phyloP scores from a whole-genome alignment of 116 monocot species.

The Posidonia oceanica region DNA sequence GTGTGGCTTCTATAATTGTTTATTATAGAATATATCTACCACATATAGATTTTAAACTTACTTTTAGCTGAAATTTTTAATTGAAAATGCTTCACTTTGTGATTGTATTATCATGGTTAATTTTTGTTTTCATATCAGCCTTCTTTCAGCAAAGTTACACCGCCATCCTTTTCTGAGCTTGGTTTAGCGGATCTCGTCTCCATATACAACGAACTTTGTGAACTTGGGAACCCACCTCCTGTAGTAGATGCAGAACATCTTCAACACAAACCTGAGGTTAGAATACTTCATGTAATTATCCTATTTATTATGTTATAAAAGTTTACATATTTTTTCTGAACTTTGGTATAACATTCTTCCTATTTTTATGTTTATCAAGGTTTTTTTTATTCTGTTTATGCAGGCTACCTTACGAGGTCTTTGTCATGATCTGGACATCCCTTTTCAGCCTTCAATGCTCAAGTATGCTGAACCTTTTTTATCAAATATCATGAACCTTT shows the following conservation, averaged over 20 bases:
- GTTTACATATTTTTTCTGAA: too few relatives aligned
- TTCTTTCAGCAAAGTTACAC: slow-evolving; percentile 67
- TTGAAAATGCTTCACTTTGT: too few relatives aligned
- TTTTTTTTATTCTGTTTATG: slow-evolving; percentile 7
- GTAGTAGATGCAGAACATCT: slow-evolving; percentile 89
- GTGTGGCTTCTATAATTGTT: too few relatives aligned
- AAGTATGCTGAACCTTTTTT: slow-evolving; percentile 32
- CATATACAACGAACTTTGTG: slow-evolving; percentile 75
- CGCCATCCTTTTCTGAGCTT: slow-evolving; percentile 68
- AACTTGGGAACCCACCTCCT: slow-evolving; percentile 66
- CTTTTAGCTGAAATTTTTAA: too few relatives aligned
- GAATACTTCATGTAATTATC: neutral
- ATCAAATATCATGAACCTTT: neutral
- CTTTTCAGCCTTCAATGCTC: slow-evolving; percentile 85
- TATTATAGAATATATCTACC: too few relatives aligned
- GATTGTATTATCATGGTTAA: too few relatives aligned
- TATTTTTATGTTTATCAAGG: neutral
- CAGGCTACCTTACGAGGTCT: slow-evolving; percentile 68
- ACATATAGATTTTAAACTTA: too few relatives aligned
- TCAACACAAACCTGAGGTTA: slow-evolving; percentile 69
- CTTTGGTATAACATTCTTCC: neutral
- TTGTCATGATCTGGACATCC: slow-evolving; percentile 74
- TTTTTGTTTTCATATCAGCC: slow-evolving; percentile 26
- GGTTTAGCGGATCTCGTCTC: slow-evolving; percentile 58
- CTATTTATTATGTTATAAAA: too few relatives aligned